Percentiles rank a stretch among this genome's conserved stretches.
phyloP scores from a whole-genome alignment of 768 basidiomycete genomes.

The Psilocybe azurescens region DNA sequence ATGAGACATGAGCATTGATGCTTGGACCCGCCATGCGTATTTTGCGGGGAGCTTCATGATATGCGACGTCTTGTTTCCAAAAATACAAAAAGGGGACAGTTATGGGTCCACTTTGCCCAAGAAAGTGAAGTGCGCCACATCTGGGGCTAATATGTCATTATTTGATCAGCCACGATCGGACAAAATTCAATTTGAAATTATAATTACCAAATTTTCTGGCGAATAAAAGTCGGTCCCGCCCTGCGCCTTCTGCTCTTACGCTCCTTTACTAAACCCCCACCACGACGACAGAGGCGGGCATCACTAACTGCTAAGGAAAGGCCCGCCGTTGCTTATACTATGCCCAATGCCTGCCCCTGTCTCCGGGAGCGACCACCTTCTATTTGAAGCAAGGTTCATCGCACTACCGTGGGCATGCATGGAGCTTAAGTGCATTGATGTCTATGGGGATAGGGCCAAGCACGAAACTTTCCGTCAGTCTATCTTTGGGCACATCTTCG shows the following conservation, averaged over 20 bases:
- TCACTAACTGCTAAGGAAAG: conserved; percentile 12
- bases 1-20: too few species aligned
- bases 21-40: too few species aligned
- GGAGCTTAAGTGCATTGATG: not conserved
- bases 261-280: not conserved
- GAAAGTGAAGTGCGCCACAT: conserved; percentile 6
- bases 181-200: not conserved
- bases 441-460: not conserved
- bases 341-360: conserved; percentile 4
- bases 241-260: not conserved
- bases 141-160: not conserved
- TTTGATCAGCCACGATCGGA: conserved; percentile 3
- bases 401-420: not conserved
- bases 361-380: conserved; percentile 27
- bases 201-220: conserved; percentile 7
- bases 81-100: not conserved
- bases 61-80: not conserved
- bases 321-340: conserved; percentile 6
- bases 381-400: conserved; percentile 9
- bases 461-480: not conserved
- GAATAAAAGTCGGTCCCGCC: conserved; percentile 1
- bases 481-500: not conserved
- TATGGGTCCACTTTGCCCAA: not conserved
- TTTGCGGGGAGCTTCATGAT: too few species aligned
- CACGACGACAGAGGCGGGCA: not conserved